phyloP scores from a whole-genome alignment of 2,329 filamentous ascomycete genomes.

The Ophiostoma sp. region DNA sequence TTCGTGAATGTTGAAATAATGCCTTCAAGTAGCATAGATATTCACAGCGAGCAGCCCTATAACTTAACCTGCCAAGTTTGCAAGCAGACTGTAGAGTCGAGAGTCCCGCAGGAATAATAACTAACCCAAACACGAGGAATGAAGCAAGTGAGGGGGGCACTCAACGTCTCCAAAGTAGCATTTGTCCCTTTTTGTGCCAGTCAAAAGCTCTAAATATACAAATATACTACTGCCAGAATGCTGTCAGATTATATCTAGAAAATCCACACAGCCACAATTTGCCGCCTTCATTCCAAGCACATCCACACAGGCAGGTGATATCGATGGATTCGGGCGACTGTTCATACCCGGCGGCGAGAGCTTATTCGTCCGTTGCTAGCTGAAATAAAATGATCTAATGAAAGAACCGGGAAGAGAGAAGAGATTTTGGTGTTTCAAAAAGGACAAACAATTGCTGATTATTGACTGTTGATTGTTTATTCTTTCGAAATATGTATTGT shows the following conservation, averaged over 20 bases:
- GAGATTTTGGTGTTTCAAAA: neutral
- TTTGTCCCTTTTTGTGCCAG: too few species aligned
- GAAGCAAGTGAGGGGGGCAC: neutral
- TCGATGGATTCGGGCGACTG: neutral
- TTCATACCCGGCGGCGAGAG: neutral
- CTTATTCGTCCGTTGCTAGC: neutral
- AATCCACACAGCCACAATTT: slow-evolving; percentile 2
- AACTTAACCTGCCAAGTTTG: neutral
- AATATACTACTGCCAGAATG: neutral
- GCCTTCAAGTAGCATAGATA: neutral
- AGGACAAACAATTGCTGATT: neutral
- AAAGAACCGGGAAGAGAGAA: neutral
- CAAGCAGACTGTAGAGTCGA: too few species aligned
- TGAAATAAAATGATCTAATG: neutral
- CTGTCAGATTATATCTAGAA: neutral
- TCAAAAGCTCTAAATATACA: neutral
- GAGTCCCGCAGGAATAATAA: neutral
- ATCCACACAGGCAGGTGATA: neutral
- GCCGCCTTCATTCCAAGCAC: neutral
- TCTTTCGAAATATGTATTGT: neutral
- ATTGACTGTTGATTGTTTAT: neutral
- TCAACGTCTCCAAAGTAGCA: too few species aligned
- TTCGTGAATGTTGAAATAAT: neutral
- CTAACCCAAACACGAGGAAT: neutral
- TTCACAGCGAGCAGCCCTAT: neutral